Conservation (phyloP, 2,329 filamentous ascomycete species). For the Colletotrichum acutatum region DNA sequence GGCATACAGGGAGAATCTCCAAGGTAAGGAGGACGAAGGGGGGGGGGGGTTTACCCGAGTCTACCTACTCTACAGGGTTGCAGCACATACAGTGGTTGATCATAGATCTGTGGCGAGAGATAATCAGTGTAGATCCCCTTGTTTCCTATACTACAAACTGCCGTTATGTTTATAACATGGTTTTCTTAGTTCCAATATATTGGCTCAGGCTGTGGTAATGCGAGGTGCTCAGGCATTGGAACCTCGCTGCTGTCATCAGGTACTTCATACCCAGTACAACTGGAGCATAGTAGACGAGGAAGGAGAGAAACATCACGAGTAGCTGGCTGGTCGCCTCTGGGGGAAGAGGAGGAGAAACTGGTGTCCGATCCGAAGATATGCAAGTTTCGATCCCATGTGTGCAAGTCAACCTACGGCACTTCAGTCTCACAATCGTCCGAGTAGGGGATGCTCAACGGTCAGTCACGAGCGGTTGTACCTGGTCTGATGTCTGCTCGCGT, state of each 20-base stretch:
- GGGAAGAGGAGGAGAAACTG: too few species aligned
- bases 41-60: not conserved
- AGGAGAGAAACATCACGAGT: not conserved
- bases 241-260: not conserved
- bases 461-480: not conserved
- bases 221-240: not conserved
- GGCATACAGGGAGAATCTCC: not conserved
- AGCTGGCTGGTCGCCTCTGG: not conserved
- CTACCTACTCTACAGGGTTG: not conserved
- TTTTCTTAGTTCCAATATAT: not conserved
- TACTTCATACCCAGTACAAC: not conserved
- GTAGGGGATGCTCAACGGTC: not conserved
- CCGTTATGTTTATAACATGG: not conserved
- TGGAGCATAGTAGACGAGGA: too few species aligned
- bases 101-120: conserved; percentile 3
- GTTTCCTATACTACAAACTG: not conserved
- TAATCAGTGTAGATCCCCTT: not conserved
- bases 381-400: not conserved
- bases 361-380: not conserved
- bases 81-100: conserved; percentile 8
- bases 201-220: not conserved
- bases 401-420: not conserved
- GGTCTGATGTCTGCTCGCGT: not conserved
- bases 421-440: not conserved
- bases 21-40: not conserved